phyloP scores from a whole-genome alignment of 2,329 filamentous ascomycete species.

The Penicillium vulpinum region DNA sequence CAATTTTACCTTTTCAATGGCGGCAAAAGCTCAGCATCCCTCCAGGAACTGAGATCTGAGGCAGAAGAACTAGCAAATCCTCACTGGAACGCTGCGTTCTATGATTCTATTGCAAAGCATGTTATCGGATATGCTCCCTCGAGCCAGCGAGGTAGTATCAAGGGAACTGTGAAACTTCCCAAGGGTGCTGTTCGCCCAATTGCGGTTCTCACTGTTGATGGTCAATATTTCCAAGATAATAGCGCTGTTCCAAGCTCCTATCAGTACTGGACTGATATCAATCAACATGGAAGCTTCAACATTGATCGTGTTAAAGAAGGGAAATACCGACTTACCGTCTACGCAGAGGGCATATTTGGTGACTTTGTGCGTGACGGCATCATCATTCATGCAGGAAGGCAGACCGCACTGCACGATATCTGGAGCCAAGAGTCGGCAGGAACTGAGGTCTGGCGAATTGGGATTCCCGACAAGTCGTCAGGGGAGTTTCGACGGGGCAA shows the following conservation, averaged over 20 bases:
- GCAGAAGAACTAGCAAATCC: constrained; percentile 54
- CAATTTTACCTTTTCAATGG: constrained; percentile 65
- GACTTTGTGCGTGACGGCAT: constrained; percentile 58
- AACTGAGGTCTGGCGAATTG: constrained; percentile 62
- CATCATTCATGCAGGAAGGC: constrained; percentile 45
- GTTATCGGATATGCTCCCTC: constrained; percentile 61
- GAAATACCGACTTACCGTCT: constrained; percentile 63
- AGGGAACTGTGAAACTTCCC: constrained; percentile 55
- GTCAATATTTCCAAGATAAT: constrained; percentile 61
- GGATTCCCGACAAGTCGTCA: constrained; percentile 61
- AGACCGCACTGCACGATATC: constrained; percentile 38
- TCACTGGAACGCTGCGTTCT: constrained; percentile 61
- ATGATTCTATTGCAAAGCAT: constrained; percentile 61
- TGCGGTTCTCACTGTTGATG: constrained; percentile 56
- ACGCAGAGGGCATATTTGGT: constrained; percentile 63
- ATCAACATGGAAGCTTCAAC: constrained; percentile 48
- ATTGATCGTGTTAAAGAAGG: constrained; percentile 59
- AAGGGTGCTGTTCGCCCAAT: constrained; percentile 53
- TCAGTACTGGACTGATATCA: constrained; percentile 63
- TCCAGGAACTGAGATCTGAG: constrained; percentile 55
- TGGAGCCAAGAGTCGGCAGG: constrained; percentile 60
- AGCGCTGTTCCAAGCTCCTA: constrained; percentile 55
- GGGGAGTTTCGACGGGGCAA: constrained; percentile 63
- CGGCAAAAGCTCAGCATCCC: constrained; percentile 48
- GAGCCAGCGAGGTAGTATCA: constrained; percentile 52